Evolutionary conservation across 1,284 basidiomycete species (phyloP), one percentile per base, ranked within the genome.

Genomic region (Cutaneotrichosporon cyanovorans): DNA sequence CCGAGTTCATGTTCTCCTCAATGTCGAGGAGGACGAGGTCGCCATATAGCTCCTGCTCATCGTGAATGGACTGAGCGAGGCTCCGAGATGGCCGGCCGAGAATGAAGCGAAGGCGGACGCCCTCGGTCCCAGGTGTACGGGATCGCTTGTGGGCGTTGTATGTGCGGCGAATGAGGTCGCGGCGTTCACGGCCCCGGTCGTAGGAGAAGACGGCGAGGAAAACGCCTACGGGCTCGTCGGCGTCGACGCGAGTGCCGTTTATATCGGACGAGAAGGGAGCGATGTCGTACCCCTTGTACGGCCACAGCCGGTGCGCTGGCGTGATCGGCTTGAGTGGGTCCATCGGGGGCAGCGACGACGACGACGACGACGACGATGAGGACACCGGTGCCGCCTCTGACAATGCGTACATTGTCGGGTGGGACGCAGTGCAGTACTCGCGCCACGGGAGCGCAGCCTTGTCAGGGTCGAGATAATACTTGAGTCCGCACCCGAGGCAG

Each of bases 371-470:
- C 25, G 18, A 31, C 23, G n/a, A n/a, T n/a, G n/a, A n/a, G n/a
- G n/a, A n/a, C n/a, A n/a, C n/a, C n/a, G n/a, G n/a, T n/a, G n/a
- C n/a, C n/a, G 38, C 19, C 22, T 47, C 50, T 49, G 65, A 60
- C 12, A 72, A 52, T n/a, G 63, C 59, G 51, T 62, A 68, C 31
- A 68, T 59, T 12, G 60, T 56, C 1, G 70, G 68, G 32, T 66
- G 57, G 33, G 60, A 81, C 77, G 52, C 81, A 73, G 43, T 84
- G 79, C 93, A 97, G 68, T 93, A 93, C 21, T 83, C 81, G 56
- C 90, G 81, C 90, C 91, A 98, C 36, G 92, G 91, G 23, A 93
- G 73, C 14, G 89, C 84, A 47, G 86, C 84, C 69, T 96, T 96
- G 77, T 98, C 93, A 37, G 91, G 89, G 66, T 96, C 92, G 63